Evolutionary conservation across 768 basidiomycete species (phyloP).

Genomic region (Lepiota venenata): DNA sequence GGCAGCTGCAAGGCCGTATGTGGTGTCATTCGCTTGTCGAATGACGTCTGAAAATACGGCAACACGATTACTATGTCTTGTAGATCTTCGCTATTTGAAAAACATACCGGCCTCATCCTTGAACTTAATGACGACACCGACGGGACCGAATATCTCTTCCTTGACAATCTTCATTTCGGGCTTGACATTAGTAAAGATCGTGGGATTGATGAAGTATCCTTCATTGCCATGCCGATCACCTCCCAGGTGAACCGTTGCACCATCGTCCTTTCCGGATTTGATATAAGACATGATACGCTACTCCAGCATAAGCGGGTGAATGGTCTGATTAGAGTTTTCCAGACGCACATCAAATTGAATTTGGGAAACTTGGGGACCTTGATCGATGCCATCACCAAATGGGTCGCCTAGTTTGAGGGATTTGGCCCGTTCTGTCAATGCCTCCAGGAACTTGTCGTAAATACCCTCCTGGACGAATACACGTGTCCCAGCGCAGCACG

Average conservation of each 20-base stretch:
- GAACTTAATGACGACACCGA: constrained; percentile 71
- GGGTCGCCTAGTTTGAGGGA: constrained; percentile 68
- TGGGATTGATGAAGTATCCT: constrained; percentile 71
- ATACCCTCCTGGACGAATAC: constrained; percentile 79
- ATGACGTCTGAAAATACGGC: constrained; percentile 53
- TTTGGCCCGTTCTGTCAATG: constrained; percentile 54
- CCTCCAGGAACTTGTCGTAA: constrained; percentile 73
- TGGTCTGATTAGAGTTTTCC: neutral
- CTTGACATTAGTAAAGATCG: constrained; percentile 61
- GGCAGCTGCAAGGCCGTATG: constrained; percentile 84
- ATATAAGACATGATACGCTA: constrained; percentile 75
- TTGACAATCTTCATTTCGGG: constrained; percentile 65
- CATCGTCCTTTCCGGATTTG: constrained; percentile 65
- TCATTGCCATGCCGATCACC: constrained; percentile 55
- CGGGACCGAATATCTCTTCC: constrained; percentile 79
- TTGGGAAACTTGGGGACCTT: constrained; percentile 81
- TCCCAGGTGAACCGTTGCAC: constrained; percentile 60
- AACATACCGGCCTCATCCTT: constrained; percentile 26
- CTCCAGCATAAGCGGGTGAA: neutral
- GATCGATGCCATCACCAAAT: constrained; percentile 53
- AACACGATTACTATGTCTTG: neutral
- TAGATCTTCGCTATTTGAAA: neutral
- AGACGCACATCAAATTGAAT: constrained; percentile 63
- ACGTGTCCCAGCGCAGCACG: constrained; percentile 82
- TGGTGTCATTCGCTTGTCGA: constrained; percentile 77